These are phyloP conservation scores for Russula lepida DNA, from an alignment of 768 basidiomycete genomes.

Conservation along the genomic window DNA sequence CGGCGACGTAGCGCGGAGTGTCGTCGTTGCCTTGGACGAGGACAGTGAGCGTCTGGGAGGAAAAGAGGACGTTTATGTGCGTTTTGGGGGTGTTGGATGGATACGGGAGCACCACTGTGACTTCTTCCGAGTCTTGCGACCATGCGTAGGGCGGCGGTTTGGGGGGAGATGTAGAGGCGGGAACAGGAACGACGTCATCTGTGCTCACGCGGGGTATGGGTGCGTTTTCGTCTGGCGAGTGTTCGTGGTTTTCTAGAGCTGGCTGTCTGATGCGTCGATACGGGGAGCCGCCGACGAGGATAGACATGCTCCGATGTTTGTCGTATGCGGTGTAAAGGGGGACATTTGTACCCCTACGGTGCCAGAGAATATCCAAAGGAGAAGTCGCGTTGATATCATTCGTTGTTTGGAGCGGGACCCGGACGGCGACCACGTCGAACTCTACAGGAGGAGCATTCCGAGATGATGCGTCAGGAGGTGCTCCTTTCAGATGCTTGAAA, in stretches of 20 bases:
- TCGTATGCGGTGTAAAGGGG: constrained; percentile 51
- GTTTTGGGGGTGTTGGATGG: constrained; percentile 57
- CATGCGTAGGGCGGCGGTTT: constrained; percentile 84
- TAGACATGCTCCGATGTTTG: constrained; percentile 36
- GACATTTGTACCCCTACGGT: constrained; percentile 59
- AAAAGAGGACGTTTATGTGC: constrained; percentile 60
- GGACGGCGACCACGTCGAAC: constrained; percentile 62
- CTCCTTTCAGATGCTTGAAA: constrained; percentile 36
- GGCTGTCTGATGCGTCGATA: constrained; percentile 39
- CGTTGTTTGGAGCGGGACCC: constrained; percentile 38
- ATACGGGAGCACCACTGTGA: constrained; percentile 81
- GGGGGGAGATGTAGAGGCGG: constrained; percentile 28
- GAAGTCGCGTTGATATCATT: constrained; percentile 28
- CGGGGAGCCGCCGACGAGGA: constrained; percentile 49
- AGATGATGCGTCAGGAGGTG: background rate
- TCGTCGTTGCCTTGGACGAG: constrained; percentile 38
- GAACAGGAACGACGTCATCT: constrained; percentile 22
- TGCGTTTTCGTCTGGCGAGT: constrained; percentile 55
- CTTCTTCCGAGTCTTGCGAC: constrained; percentile 78
- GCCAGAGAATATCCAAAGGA: constrained; percentile 56
- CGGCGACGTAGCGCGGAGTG: constrained; percentile 52
- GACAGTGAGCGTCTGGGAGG: constrained; percentile 54
- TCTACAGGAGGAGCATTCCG: constrained; percentile 29
- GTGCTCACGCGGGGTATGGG: constrained; percentile 53
- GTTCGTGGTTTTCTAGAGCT: constrained; percentile 39